A percentile compares a stretch with the other conserved stretches of the same genome.
Evolutionary conservation across 352 stramenopile species (phyloP).

Genomic region (Phytopythium cucurbitacearum): DNA sequence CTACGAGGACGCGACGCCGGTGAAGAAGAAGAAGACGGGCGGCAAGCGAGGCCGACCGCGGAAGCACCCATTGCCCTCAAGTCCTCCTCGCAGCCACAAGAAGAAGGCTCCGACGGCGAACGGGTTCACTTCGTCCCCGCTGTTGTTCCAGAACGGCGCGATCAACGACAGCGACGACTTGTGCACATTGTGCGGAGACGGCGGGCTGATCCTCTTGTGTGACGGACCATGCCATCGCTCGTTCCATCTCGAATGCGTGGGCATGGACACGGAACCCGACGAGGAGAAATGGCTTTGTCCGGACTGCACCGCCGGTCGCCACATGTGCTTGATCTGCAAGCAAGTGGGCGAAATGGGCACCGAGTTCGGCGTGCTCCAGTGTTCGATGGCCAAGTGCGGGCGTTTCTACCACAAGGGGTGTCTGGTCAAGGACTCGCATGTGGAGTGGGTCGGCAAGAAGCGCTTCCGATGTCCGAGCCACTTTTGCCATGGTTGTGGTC

Average conservation of each 20-base stretch:
- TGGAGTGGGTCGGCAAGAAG: constrained; percentile 87
- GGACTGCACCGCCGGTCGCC: constrained; percentile 83
- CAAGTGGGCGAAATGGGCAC: constrained; percentile 87
- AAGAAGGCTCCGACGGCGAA: not conserved
- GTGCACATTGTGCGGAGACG: constrained; percentile 90
- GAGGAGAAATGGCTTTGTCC: constrained; percentile 90
- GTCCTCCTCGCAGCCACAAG: constrained; percentile 11
- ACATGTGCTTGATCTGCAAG: constrained; percentile 92
- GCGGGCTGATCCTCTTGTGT: constrained; percentile 88
- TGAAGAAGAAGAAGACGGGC: constrained; percentile 28
- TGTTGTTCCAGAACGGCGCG: constrained; percentile 43
- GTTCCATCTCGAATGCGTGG: constrained; percentile 91
- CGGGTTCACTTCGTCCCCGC: constrained; percentile 4
- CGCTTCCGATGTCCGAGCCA: constrained; percentile 90
- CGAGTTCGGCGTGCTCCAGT: constrained; percentile 89
- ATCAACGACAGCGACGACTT: constrained; percentile 89
- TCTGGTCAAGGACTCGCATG: constrained; percentile 61
- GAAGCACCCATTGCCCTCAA: constrained; percentile 26
- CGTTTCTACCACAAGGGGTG: constrained; percentile 92
- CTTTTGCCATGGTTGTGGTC: constrained; percentile 75
- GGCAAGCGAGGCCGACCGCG: constrained; percentile 21
- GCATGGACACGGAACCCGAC: constrained; percentile 76
- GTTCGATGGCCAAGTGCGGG: constrained; percentile 88
- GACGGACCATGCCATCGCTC: constrained; percentile 91
- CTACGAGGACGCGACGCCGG: constrained; percentile 29